Percentiles rank a stretch among this genome's conserved stretches.
Conservation (phyloP, 495 filamentous ascomycete species). For the Aspergillus cristatus region DNA sequence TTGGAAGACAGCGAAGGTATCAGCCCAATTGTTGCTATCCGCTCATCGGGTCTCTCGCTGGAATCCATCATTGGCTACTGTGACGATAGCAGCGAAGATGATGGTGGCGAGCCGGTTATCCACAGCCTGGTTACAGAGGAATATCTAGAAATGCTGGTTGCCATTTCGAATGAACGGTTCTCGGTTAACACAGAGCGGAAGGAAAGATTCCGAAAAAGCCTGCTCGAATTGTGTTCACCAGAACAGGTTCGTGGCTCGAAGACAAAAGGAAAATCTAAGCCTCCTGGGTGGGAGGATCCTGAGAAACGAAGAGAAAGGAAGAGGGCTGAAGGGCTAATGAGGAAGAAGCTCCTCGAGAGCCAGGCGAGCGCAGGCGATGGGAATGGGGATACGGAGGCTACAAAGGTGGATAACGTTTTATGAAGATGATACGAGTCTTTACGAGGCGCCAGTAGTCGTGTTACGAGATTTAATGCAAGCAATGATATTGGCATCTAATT, state of each 20-base stretch:
- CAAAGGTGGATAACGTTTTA: too few species aligned
- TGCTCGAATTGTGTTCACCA: constrained; percentile 15
- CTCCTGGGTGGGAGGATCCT: constrained; percentile 47
- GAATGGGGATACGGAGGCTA: too few species aligned
- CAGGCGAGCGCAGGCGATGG: constrained; percentile 1
- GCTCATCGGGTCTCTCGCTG: constrained; percentile 68
- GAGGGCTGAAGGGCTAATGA: constrained; percentile 49
- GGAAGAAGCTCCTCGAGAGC: constrained; percentile 24
- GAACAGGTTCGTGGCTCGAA: constrained; percentile 6
- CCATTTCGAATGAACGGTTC: constrained; percentile 70
- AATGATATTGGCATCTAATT: too few species aligned
- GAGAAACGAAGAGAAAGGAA: constrained; percentile 49
- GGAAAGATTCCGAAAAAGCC: constrained; percentile 41
- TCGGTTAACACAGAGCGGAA: constrained; percentile 62
- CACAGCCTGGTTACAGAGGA: constrained; percentile 40
- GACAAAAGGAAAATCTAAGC: constrained; percentile 14
- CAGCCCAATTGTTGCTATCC: constrained; percentile 70
- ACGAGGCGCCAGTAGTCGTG: too few species aligned
- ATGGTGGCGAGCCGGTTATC: constrained; percentile 24
- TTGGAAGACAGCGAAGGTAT: constrained; percentile 26
- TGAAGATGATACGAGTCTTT: not conserved
- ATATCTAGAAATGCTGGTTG: constrained; percentile 55
- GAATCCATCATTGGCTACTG: constrained; percentile 65
- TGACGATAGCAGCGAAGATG: constrained; percentile 24
- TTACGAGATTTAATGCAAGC: too few species aligned